phyloP scores from a whole-genome alignment of 2,329 filamentous ascomycete genomes.

The Clarireedia sp. region DNA sequence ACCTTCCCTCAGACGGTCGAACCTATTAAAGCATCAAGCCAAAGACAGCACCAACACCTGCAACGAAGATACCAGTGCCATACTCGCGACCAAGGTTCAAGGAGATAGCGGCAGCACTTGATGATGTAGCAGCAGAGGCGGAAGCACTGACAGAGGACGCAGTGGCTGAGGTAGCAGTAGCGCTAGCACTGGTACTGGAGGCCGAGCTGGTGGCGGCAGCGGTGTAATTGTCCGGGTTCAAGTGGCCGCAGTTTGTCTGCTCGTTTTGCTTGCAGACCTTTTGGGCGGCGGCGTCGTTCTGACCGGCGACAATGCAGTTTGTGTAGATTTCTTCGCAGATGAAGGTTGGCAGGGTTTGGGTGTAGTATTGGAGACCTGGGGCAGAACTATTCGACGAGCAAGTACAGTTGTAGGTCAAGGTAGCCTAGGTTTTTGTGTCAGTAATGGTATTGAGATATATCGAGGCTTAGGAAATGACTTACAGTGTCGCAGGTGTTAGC shows the following conservation, averaged over 20 bases:
- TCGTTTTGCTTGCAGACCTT: constrained; percentile 37
- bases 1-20: background rate
- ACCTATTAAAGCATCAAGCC: constrained; percentile 44
- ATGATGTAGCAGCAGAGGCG: constrained; percentile 24
- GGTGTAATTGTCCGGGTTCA: constrained; percentile 24
- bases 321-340: constrained; percentile 47
- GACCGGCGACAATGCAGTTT: constrained; percentile 39
- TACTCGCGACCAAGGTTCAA: constrained; percentile 36
- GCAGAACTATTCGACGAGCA: constrained; percentile 44
- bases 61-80: constrained; percentile 36
- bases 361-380: constrained; percentile 48
- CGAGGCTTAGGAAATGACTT: constrained; percentile 27
- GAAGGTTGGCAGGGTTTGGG: constrained; percentile 50
- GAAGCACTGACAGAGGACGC: constrained; percentile 23
- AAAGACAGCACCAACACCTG: constrained; percentile 45
- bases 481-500: constrained; percentile 50
- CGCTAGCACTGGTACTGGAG: constrained; percentile 34
- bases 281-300: constrained; percentile 39
- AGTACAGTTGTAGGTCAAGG: constrained; percentile 47
- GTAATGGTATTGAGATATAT: background rate
- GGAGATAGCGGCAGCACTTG: constrained; percentile 31
- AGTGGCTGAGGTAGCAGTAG: constrained; percentile 20
- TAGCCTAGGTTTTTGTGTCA: constrained; percentile 29
- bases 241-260: constrained; percentile 42
- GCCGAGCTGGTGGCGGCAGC: constrained; percentile 27